Base-by-base conservation (phyloP, 2,329 filamentous ascomycete species). In the Rhytidhysteron rufulum region DNA sequence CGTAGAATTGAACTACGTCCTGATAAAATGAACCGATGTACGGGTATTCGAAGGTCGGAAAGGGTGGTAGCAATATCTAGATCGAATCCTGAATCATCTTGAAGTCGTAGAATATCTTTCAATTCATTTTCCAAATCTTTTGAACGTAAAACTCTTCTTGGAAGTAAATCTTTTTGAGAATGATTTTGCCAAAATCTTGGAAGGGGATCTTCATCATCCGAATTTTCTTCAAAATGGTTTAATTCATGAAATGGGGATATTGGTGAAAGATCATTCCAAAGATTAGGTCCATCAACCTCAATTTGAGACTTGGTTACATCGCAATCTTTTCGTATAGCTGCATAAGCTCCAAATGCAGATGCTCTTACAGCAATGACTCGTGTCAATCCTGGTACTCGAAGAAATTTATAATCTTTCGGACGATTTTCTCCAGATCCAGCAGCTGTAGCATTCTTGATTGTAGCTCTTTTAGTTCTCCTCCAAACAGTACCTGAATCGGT, bases 401-500 rank as follows among this genome's bases (percentile, higher is more conserved):
- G 83, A 52, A 97, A 98, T 61, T 98, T 98, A 72, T 94, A 95
- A 58, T 95, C 89, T 51, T 94, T 95, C 10, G 80, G 78, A 53
- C 81, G 86, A 24, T 76, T 72, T 17, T 82, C 80, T 1, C 69
- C 65, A 2, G 65, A 64, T 3, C 69, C 70, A 10, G 69, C 65
- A 1, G 72, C 69, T 22, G 57, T 72, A 0, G 79, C 73, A 49
- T 85, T 82, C 55, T 95, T 94, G 36, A 85, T 82, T 49, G 91
- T 95, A 19, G 79, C 75, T 45, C 93, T 80, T 57, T 88, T 88
- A 37, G 93, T 82, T 43, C 91, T 84, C 51, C 83, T 83, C 91
- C 91, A 98, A 0, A 96, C 91, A 34, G 88, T 91, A 2, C 93
- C 93, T 31, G 89, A 91, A 44, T 89, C 79, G 0, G 93, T 98